phyloP scores from a whole-genome alignment of 805 yeast genomes.

The Yarrowia hollandica region DNA sequence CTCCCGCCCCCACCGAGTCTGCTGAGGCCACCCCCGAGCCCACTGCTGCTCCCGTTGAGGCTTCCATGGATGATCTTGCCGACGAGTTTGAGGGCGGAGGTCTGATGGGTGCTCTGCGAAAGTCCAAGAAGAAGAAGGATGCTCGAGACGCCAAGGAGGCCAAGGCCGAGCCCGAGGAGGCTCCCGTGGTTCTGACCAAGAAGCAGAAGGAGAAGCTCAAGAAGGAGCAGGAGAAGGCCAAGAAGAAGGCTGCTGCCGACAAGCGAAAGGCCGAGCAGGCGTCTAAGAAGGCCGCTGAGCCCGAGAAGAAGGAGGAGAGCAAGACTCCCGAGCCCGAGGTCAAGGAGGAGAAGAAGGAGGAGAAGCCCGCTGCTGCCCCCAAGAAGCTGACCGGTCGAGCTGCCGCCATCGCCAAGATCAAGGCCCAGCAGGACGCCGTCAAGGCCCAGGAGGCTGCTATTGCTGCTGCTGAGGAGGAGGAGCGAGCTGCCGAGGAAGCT shows the following conservation, averaged over 20 bases:
- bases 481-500: slow-evolving; percentile 32
- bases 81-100: slow-evolving; percentile 53
- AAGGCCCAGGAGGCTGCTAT: slow-evolving; percentile 56
- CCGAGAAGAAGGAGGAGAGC: not conserved
- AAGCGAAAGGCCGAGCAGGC: slow-evolving; percentile 30
- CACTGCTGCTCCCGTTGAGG: slow-evolving; percentile 38
- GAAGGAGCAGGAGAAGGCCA: slow-evolving; percentile 36
- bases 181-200: slow-evolving; percentile 34
- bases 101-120: slow-evolving; percentile 79
- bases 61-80: slow-evolving; percentile 39
- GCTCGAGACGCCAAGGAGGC: slow-evolving; percentile 65
- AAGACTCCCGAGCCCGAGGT: no score
- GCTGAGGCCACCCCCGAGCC: slow-evolving; percentile 32
- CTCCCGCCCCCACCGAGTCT: slow-evolving; percentile 5
- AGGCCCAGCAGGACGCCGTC: slow-evolving; percentile 52
- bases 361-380: slow-evolving; percentile 11
- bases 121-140: slow-evolving; percentile 74
- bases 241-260: slow-evolving; percentile 33
- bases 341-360: not conserved
- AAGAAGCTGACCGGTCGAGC: slow-evolving; percentile 28
- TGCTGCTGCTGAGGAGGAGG: slow-evolving; percentile 31
- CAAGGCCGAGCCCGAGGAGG: slow-evolving; percentile 44
- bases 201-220: slow-evolving; percentile 35
- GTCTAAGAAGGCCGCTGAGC: slow-evolving; percentile 40
- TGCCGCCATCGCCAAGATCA: slow-evolving; percentile 51